Conservation (phyloP, 2,329 filamentous ascomycete species). For the Capronia epimyces region DNA sequence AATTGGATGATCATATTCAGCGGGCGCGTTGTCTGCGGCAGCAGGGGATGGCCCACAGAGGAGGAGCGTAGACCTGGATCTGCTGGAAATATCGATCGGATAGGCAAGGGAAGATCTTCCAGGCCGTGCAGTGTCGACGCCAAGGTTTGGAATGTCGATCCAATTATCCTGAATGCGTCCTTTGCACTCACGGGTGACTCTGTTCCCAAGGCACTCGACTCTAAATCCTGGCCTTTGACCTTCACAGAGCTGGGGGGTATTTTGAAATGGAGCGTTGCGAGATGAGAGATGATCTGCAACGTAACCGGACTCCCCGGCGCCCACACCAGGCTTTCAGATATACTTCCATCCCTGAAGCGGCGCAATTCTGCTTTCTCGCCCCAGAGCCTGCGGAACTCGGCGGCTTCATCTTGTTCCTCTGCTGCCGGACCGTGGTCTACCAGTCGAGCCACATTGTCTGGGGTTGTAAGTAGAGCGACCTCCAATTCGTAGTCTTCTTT, state of each 20-base stretch:
- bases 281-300: slow-evolving; percentile 71
- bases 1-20: slow-evolving; percentile 84
- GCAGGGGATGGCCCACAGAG: slow-evolving; percentile 39
- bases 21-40: slow-evolving; percentile 39
- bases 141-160: slow-evolving; percentile 58
- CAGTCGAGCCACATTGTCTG: slow-evolving; percentile 63
- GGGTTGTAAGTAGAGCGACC: slow-evolving; percentile 67
- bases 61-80: slow-evolving; percentile 69
- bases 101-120: slow-evolving; percentile 78
- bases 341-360: slow-evolving; percentile 91
- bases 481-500: slow-evolving; percentile 40
- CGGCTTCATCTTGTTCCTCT: slow-evolving; percentile 77
- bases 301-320: slow-evolving; percentile 59
- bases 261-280: slow-evolving; percentile 65
- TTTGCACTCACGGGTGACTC: slow-evolving; percentile 11
- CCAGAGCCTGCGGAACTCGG: slow-evolving; percentile 85
- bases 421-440: slow-evolving; percentile 85
- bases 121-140: slow-evolving; percentile 65
- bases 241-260: slow-evolving; percentile 51
- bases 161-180: slow-evolving; percentile 26
- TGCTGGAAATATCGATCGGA: slow-evolving; percentile 71
- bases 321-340: slow-evolving; percentile 90
- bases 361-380: slow-evolving; percentile 87
- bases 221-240: slow-evolving; percentile 49
- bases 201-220: slow-evolving; percentile 11